Evolutionary conservation across 768 basidiomycete species (phyloP).

Genomic region (Suillus subluteus): DNA sequence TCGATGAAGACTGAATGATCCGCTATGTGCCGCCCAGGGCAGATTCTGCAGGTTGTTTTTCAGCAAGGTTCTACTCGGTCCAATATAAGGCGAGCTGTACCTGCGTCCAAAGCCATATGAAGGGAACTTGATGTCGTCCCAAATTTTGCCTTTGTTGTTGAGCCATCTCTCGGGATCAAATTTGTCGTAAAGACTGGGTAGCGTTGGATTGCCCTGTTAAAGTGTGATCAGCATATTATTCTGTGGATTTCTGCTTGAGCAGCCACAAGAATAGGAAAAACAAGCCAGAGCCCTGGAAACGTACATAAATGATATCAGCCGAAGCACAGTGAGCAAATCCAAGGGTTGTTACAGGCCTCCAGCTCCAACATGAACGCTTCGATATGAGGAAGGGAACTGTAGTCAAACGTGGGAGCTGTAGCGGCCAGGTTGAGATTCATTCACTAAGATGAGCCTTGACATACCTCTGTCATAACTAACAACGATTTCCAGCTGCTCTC

Average conservation of each 20-base stretch:
- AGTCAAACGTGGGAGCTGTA: conserved; percentile 45
- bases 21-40: conserved; percentile 66
- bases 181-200: conserved; percentile 58
- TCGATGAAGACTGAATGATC: conserved; percentile 64
- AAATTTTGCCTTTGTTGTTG: conserved; percentile 34
- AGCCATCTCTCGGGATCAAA: conserved; percentile 63
- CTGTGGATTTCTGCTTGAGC: conserved; percentile 23
- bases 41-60: conserved; percentile 34
- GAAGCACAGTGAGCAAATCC: conserved; percentile 69
- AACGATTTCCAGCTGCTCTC: conserved; percentile 56
- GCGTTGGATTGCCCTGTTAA: conserved; percentile 52
- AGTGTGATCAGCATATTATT: conserved; percentile 1
- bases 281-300: not conserved
- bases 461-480: conserved; percentile 46
- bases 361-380: conserved; percentile 39
- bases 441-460: not conserved
- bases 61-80: not conserved
- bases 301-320: conserved; percentile 64
- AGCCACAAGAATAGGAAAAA: not conserved
- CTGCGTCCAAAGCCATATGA: conserved; percentile 60
- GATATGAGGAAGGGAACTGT: conserved; percentile 41
- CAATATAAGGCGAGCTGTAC: conserved; percentile 19
- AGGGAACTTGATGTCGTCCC: conserved; percentile 19
- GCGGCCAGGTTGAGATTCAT: conserved; percentile 5
- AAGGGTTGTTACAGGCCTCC: conserved; percentile 42